Evolutionary conservation across 2,329 filamentous ascomycete species (phyloP), one percentile per base, ranked within the genome.

Genomic region (Balansia obtecta): DNA sequence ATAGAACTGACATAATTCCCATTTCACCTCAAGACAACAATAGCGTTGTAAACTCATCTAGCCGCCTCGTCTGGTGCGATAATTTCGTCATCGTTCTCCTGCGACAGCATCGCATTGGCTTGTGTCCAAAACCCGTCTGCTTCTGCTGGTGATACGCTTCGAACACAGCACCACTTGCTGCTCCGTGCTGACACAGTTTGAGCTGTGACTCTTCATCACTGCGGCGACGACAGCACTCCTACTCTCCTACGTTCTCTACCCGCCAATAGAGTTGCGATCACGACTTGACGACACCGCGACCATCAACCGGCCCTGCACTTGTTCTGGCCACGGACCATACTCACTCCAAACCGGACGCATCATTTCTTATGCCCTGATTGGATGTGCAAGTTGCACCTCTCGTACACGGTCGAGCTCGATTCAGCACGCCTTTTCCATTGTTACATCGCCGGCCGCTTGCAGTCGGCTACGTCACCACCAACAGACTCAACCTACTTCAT

Each of bases 151-250:
- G 34, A 12, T 9, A 37, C 34, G 34, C 34, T 37, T 30, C n/a
- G 13, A 30, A 13, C 37, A 33, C 4, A 5, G 27, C 27, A 37
- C 12, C 32, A 22, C 5, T n/a, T n/a, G 40, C 20, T 18, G 13
- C 42, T n/a, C 10, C 33, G 15, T 12, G 42, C 39, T 20, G 30
- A 15, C 22, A 27, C 9, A 44, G 22, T 18, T 41, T 15, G 22
- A 22, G 22, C 22, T 4, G 20, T 44, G 37, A 22, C 12, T 33
- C 40, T 20, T 13, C 45, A 45, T 52, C 51, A 52, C 51, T 32
- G 44, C 38, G 33, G 51, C 51, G 51, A 52, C 51, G 22, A 27
- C 40, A 10, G 20, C 42, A n/a, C 22, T 18, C 18, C 37, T 20
- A 41, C 33, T 20, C 18, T 22, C 20, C 20, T 22, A 22, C 20